phyloP scores from a whole-genome alignment of 192 early-diverging fungal species.

The Gonapodya sp. region DNA sequence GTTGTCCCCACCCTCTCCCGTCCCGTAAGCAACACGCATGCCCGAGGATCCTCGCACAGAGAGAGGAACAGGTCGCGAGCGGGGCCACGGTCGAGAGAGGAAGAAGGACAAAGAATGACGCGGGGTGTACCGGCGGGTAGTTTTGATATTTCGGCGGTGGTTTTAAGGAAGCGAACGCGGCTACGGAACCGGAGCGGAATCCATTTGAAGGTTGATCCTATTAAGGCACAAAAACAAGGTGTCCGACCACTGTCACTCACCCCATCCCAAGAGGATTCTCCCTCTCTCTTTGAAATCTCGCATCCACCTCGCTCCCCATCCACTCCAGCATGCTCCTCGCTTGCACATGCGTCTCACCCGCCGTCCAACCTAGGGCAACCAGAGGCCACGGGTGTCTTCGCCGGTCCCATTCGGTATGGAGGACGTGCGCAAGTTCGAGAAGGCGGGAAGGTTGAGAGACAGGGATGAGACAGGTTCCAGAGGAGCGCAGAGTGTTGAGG shows the following conservation, averaged over 20 bases:
- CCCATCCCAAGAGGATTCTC: conserved; percentile 87
- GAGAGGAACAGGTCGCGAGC: neutral
- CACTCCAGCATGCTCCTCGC: conserved; percentile 90
- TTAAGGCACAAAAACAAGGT: conserved; percentile 21
- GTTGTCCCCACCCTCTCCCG: conserved; percentile 55
- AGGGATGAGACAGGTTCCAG: conserved; percentile 79
- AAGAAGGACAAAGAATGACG: neutral
- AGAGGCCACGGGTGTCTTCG: conserved; percentile 52
- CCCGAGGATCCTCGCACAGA: conserved; percentile 43
- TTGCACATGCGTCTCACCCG: conserved; percentile 64
- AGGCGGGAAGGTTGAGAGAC: conserved; percentile 81
- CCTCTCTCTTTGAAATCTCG: conserved; percentile 57
- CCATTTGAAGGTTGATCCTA: neutral
- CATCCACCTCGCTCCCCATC: conserved; percentile 79
- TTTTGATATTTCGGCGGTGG: neutral
- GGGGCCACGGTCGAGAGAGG: neutral
- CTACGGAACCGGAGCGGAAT: neutral
- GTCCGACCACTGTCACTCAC: conserved; percentile 70
- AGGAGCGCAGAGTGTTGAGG: conserved; percentile 43
- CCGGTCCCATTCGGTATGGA: conserved; percentile 78
- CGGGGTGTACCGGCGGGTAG: neutral
- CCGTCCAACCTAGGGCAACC: conserved; percentile 67
- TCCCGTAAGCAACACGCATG: conserved; percentile 57
- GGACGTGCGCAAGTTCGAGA: conserved; percentile 77
- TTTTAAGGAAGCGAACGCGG: neutral